Conservation (phyloP, 164 flowering plant genomes). For the Liquidambar formosana region DNA sequence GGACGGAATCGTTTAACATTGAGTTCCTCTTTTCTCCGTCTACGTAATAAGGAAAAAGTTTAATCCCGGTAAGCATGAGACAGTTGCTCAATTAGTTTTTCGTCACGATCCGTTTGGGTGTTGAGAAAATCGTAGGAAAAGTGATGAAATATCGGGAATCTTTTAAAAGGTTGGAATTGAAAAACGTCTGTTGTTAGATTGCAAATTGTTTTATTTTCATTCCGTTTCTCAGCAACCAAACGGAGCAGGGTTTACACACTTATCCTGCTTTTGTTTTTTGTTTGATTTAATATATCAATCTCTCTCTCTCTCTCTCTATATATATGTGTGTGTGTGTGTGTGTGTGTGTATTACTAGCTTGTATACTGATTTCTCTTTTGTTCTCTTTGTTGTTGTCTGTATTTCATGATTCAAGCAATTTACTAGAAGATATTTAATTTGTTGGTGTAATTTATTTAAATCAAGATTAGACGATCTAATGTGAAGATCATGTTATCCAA, state of each 20-base stretch:
- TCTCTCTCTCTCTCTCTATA: no score
- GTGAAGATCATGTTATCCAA: slow-evolving; percentile 27
- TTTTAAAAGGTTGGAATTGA: background rate
- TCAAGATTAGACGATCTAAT: background rate
- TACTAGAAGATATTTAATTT: background rate
- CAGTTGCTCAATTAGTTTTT: background rate
- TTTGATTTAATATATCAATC: no score
- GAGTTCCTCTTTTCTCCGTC: no score
- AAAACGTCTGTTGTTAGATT: background rate
- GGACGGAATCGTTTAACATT: no score
- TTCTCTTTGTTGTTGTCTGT: background rate
- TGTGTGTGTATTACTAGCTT: no score
- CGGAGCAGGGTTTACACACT: background rate
- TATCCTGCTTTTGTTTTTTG: no score
- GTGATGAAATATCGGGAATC: background rate
- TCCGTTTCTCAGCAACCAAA: slow-evolving; percentile 1
- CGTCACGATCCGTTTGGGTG: background rate
- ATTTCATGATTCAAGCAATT: background rate
- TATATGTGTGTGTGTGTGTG: no score
- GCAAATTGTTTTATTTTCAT: background rate
- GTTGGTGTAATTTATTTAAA: background rate
- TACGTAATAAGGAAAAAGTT: background rate
- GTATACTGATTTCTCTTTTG: no score
- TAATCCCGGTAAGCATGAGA: background rate
- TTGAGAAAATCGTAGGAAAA: background rate